Evolutionary conservation across 257 asterid genomes (phyloP), one percentile per base, ranked within the genome.

Genomic region (Jacaranda copaia): DNA sequence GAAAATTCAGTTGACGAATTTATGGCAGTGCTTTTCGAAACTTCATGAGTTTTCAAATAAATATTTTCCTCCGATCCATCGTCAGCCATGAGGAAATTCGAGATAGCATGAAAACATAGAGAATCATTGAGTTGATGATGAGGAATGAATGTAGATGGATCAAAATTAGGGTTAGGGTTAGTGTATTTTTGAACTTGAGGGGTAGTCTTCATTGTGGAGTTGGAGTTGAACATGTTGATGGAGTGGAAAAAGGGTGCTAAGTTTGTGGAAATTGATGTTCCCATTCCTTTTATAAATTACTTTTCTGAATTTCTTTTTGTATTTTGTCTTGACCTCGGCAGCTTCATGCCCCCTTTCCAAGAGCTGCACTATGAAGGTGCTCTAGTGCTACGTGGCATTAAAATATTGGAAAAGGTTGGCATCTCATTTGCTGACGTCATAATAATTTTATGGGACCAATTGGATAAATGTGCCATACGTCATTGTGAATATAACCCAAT

Each of bases 121-220:
- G 19, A 1, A 68, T 18, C 68, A 49, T 58, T 39, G 9, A 25
- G 39, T 19, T 62, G 67, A 43, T 38, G 67, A 78, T 18, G 14
- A 39, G 25, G 39, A 3, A 42, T 18, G 13, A 9, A 20, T 3
- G 74, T 7, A n/a, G 19, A 11, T 72, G 38, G 45, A 14, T 57
- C 74, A 19, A 20, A 42, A 75, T 53, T 70, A 78, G 74, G 84
- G 78, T 80, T 75, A 80, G 84, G 81, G 68, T 75, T 58, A 14
- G 35, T 16, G 49, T 1, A 16, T 9, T 67, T 43, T 80, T 52
- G 77, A 53, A 32, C 32, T 20, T 52, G 77, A 35, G 32, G 64
- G 15, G n/a, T 52, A 11, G 77, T 25, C 32, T 61, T 14, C 68
- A 67, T 58, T 67, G 45, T 49, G 65, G 70, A 36, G 57, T 40